These are phyloP conservation scores for Tetracladium marchalianum DNA, from an alignment of 495 filamentous ascomycete species.

Conservation along the genomic window DNA sequence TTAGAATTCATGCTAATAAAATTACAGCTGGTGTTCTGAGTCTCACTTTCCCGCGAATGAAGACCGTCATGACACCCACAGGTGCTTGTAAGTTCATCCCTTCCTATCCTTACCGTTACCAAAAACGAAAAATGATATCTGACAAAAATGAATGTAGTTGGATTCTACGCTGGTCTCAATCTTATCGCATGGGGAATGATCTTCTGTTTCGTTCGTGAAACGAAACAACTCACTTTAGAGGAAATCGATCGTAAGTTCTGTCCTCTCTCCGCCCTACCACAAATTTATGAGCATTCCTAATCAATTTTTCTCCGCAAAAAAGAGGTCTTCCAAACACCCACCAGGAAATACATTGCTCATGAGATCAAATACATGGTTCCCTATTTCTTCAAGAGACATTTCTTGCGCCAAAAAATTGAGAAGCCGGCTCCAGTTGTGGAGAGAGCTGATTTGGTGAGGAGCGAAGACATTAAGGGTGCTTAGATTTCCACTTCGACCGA, in stretches of 20 bases:
- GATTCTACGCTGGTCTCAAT: constrained; percentile 54
- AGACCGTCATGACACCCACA: constrained; percentile 37
- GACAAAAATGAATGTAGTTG: constrained; percentile 29
- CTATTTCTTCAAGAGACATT: constrained; percentile 36
- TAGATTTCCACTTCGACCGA: background rate
- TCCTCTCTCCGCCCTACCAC: constrained; percentile 27
- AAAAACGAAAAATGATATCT: too few species aligned
- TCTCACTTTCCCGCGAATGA: constrained; percentile 45
- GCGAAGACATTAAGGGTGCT: background rate
- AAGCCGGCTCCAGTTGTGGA: constrained; percentile 26
- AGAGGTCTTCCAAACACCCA: constrained; percentile 40
- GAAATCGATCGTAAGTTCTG: constrained; percentile 20
- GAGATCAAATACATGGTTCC: constrained; percentile 34
- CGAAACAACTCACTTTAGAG: constrained; percentile 36
- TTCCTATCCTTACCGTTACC: background rate
- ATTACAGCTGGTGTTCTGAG: constrained; percentile 37
- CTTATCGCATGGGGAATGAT: constrained; percentile 45
- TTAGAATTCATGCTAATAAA: constrained; percentile 32
- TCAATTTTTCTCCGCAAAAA: too few species aligned
- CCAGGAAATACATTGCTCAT: constrained; percentile 36
- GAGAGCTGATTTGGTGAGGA: background rate
- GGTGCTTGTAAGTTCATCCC: constrained; percentile 35
- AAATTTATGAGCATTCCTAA: constrained; percentile 39
- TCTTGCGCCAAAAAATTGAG: constrained; percentile 37
- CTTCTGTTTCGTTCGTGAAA: constrained; percentile 46